Conservation (phyloP, 495 filamentous ascomycete species). For the Collariella sp. region DNA sequence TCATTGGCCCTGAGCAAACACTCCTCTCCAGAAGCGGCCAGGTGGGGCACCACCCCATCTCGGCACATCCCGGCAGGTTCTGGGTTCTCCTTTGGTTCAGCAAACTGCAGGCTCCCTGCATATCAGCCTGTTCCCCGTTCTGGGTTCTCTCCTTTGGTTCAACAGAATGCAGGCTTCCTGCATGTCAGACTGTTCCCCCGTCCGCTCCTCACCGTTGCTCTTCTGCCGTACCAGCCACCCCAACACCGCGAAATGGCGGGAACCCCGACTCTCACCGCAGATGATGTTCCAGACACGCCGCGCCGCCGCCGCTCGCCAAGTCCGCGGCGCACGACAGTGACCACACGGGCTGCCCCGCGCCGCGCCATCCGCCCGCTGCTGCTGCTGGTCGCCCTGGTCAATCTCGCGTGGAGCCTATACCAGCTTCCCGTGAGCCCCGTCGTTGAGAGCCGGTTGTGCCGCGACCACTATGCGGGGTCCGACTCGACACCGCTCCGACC, state of each 20-base stretch:
- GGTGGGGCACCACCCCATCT: too few species aligned
- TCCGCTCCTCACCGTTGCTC: background rate
- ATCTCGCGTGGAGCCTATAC: conserved; percentile 38
- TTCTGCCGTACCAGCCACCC: background rate
- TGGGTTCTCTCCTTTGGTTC: too few species aligned
- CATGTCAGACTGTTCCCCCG: background rate
- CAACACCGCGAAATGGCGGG: background rate
- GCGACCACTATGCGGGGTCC: conserved; percentile 33
- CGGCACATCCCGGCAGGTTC: too few species aligned
- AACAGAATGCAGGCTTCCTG: background rate
- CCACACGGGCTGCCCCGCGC: background rate
- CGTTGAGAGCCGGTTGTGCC: conserved; percentile 40
- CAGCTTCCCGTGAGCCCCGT: conserved; percentile 41
- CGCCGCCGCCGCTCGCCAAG: background rate
- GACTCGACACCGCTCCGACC: conserved; percentile 28
- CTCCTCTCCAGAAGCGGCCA: too few species aligned
- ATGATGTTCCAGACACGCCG: background rate
- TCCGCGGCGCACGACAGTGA: background rate
- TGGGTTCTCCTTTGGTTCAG: too few species aligned
- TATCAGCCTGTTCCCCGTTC: too few species aligned
- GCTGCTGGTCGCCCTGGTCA: conserved; percentile 34
- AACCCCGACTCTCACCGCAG: background rate
- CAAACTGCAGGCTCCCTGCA: too few species aligned
- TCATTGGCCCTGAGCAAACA: too few species aligned
- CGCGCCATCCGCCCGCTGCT: conserved; percentile 26